These are phyloP conservation scores for Epipyxis sp. DNA, from an alignment of 108 stramenopile genomes.

Conservation along the genomic window DNA sequence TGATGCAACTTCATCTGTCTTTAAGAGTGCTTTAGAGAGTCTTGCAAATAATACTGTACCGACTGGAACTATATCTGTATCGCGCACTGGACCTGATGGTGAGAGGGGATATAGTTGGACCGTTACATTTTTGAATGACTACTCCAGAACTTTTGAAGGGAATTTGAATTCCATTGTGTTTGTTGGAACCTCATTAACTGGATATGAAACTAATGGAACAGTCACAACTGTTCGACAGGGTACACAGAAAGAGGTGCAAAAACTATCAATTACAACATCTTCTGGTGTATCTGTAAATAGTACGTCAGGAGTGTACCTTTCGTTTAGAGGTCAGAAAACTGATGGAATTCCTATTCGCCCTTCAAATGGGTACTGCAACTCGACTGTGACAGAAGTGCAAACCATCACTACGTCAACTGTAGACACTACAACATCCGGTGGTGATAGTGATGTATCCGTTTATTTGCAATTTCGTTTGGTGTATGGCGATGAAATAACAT, in stretches of 20 bases:
- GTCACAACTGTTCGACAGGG: slow-evolving; percentile 64
- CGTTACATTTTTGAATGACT: slow-evolving; percentile 59
- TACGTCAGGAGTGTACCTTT: slow-evolving; percentile 34
- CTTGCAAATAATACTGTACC: slow-evolving; percentile 47
- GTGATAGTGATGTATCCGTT: slow-evolving; percentile 62
- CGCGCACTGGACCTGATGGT: slow-evolving; percentile 41
- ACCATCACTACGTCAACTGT: slow-evolving; percentile 57
- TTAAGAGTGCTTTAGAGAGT: slow-evolving; percentile 60
- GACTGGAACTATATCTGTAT: slow-evolving; percentile 46
- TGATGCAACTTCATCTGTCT: slow-evolving; percentile 59
- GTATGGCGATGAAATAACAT: slow-evolving; percentile 36
- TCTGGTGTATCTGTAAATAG: not conserved
- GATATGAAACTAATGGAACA: slow-evolving; percentile 51
- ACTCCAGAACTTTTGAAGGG: slow-evolving; percentile 45
- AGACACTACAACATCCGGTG: slow-evolving; percentile 41
- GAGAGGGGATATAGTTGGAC: slow-evolving; percentile 69
- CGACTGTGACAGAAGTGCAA: slow-evolving; percentile 56
- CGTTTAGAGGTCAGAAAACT: slow-evolving; percentile 49
- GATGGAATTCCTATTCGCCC: slow-evolving; percentile 46
- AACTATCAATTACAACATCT: slow-evolving; percentile 35
- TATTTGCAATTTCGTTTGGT: slow-evolving; percentile 40
- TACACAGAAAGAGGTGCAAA: slow-evolving; percentile 64
- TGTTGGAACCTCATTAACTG: slow-evolving; percentile 30
- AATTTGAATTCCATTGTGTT: slow-evolving; percentile 53
- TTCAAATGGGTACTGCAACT: slow-evolving; percentile 49